A percentile compares a stretch with the other conserved stretches of the same genome.
Conservation (phyloP, 768 basidiomycete species). For the Crucibulum laeve region DNA sequence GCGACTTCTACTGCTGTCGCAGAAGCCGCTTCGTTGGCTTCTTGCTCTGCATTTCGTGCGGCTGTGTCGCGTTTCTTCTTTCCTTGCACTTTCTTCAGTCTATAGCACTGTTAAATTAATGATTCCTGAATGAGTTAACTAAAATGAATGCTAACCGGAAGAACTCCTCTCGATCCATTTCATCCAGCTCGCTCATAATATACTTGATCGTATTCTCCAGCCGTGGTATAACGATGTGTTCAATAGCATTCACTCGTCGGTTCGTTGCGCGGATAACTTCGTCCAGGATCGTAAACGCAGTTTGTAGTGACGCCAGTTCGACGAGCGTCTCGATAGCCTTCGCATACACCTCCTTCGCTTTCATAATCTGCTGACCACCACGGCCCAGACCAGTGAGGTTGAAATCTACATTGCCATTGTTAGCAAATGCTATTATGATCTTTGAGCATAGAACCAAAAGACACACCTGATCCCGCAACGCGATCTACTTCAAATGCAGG, state of each 20-base stretch:
- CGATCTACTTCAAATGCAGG: conserved; percentile 94
- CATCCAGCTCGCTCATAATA: conserved; percentile 95
- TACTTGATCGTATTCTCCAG: conserved; percentile 98
- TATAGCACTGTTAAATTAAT: conserved; percentile 20
- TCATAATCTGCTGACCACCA: conserved; percentile 93
- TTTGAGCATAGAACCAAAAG: neutral
- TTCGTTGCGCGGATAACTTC: conserved; percentile 99
- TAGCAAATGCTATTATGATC: conserved; percentile 1
- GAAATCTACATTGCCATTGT: conserved; percentile 58
- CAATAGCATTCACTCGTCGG: conserved; percentile 97
- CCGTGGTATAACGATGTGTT: conserved; percentile 93
- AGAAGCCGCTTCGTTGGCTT: conserved; percentile 21
- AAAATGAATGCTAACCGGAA: conserved; percentile 55
- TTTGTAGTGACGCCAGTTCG: conserved; percentile 94
- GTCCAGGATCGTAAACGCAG: conserved; percentile 97
- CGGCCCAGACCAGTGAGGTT: conserved; percentile 95
- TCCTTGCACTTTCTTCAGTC: conserved; percentile 94
- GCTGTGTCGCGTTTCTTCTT: conserved; percentile 90
- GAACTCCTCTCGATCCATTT: conserved; percentile 97
- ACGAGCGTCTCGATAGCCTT: conserved; percentile 97
- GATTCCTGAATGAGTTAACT: neutral
- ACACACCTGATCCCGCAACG: conserved; percentile 73
- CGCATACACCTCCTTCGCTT: conserved; percentile 95
- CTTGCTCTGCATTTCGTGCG: conserved; percentile 23
- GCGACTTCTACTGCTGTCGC: conserved; percentile 22